phyloP scores from a whole-genome alignment of 1,284 basidiomycete species.

The Sphaerobolus stellatus region DNA sequence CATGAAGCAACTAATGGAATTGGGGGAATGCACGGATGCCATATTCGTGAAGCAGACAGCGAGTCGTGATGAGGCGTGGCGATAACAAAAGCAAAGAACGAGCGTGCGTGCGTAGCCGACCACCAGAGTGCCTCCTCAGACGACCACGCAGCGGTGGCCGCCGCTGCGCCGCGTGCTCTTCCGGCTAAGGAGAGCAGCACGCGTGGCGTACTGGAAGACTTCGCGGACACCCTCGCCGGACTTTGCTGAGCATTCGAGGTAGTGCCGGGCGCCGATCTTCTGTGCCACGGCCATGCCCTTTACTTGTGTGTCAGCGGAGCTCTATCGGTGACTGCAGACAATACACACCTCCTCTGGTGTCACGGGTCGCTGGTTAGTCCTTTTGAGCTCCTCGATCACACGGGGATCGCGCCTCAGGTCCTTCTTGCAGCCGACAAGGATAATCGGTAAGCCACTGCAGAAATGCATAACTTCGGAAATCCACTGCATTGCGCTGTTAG shows the following conservation, averaged over 20 bases:
- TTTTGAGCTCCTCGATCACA: slow-evolving; percentile 77
- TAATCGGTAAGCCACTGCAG: slow-evolving; percentile 83
- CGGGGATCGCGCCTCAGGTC: slow-evolving; percentile 79
- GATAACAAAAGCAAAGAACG: too few species aligned
- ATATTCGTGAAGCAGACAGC: too few species aligned
- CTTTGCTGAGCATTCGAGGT: slow-evolving; percentile 90
- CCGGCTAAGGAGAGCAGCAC: slow-evolving; percentile 67
- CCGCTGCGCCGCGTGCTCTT: slow-evolving; percentile 22
- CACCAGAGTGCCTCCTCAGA: too few species aligned
- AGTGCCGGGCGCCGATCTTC: slow-evolving; percentile 87
- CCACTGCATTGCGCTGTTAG: slow-evolving; percentile 59
- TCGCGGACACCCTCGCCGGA: slow-evolving; percentile 88
- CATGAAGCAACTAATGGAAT: too few species aligned
- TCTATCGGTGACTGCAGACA: not conserved
- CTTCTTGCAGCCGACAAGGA: slow-evolving; percentile 93
- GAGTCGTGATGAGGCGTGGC: too few species aligned
- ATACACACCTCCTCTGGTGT: slow-evolving; percentile 66
- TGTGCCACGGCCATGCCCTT: slow-evolving; percentile 85
- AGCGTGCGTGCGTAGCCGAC: too few species aligned
- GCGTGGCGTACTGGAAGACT: slow-evolving; percentile 88
- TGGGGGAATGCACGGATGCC: too few species aligned
- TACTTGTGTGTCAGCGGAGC: slow-evolving; percentile 1
- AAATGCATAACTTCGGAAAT: slow-evolving; percentile 94
- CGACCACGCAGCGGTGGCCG: too few species aligned
- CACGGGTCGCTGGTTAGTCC: slow-evolving; percentile 81